A percentile compares a stretch with the other conserved stretches of the same genome.
Conservation (phyloP, 2,329 filamentous ascomycete genomes). For the Bipolaris oryzae region DNA sequence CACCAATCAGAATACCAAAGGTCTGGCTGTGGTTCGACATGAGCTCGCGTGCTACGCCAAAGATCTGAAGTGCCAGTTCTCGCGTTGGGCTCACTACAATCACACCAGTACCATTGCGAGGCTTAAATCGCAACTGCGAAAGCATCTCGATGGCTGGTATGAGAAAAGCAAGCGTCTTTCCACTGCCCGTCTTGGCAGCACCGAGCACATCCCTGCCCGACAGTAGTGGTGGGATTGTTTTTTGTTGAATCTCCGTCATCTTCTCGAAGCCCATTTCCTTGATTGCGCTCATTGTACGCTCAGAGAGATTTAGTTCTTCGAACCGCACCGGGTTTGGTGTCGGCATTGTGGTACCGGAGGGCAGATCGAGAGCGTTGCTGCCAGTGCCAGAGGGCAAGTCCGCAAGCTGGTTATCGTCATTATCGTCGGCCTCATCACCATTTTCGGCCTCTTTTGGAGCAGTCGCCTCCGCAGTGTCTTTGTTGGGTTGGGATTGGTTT, state of each 20-base stretch:
- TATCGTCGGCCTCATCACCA: slow-evolving; percentile 34
- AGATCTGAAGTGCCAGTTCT: slow-evolving; percentile 56
- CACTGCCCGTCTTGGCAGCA: slow-evolving; percentile 93
- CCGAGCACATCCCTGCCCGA: slow-evolving; percentile 89
- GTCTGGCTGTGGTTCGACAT: slow-evolving; percentile 95
- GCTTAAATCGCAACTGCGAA: slow-evolving; percentile 88
- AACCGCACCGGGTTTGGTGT: slow-evolving; percentile 72
- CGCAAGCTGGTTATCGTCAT: slow-evolving; percentile 22
- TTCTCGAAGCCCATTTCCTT: slow-evolving; percentile 89
- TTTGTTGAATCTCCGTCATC: slow-evolving; percentile 94
- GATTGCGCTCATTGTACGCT: slow-evolving; percentile 87
- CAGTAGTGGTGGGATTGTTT: slow-evolving; percentile 84
- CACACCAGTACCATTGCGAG: slow-evolving; percentile 82
- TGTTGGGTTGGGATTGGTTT: slow-evolving; percentile 21
- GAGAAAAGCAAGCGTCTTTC: slow-evolving; percentile 93
- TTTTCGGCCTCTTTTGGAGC: slow-evolving; percentile 32
- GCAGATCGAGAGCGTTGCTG: slow-evolving; percentile 53
- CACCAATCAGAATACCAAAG: slow-evolving; percentile 94
- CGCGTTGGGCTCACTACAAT: slow-evolving; percentile 73
- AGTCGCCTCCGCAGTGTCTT: slow-evolving; percentile 38
- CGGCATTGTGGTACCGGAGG: slow-evolving; percentile 63
- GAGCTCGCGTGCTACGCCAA: slow-evolving; percentile 89
- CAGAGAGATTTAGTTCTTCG: slow-evolving; percentile 80
- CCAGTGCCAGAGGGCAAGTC: slow-evolving; percentile 17
- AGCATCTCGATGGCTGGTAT: slow-evolving; percentile 96